Conservation (phyloP, 2,329 filamentous ascomycete genomes). For the Zarea fungicola region DNA sequence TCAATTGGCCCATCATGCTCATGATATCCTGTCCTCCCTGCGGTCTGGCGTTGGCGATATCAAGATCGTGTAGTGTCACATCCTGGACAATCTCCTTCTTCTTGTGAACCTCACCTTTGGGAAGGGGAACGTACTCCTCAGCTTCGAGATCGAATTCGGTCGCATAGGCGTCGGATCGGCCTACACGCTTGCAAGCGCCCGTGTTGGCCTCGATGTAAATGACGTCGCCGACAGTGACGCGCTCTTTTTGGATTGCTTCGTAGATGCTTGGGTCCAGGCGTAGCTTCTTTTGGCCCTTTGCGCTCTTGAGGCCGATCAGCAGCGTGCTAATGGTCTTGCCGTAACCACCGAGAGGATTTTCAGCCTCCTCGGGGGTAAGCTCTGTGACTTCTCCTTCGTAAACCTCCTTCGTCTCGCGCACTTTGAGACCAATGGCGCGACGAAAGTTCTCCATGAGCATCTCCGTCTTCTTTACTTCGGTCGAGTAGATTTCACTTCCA, state of each 20-base stretch:
- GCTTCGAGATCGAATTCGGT: slow-evolving; percentile 98
- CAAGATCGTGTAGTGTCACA: slow-evolving; percentile 92
- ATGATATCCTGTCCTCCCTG: slow-evolving; percentile 99
- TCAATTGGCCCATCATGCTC: slow-evolving; percentile 99
- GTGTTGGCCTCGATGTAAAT: slow-evolving; percentile 99
- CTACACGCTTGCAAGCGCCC: slow-evolving; percentile 94
- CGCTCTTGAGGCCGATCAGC: slow-evolving; percentile 89
- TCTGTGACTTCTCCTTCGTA: slow-evolving; percentile 99
- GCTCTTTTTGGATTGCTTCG: slow-evolving; percentile 97
- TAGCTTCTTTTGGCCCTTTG: slow-evolving; percentile 95
- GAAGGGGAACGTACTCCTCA: slow-evolving; percentile 97
- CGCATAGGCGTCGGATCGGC: slow-evolving; percentile 91
- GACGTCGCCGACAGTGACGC: slow-evolving; percentile 92
- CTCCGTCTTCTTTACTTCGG: slow-evolving; percentile 99
- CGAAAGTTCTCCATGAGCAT: slow-evolving; percentile 99
- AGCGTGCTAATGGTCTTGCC: slow-evolving; percentile 96
- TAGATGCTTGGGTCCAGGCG: slow-evolving; percentile 96
- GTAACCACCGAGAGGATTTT: slow-evolving; percentile 95
- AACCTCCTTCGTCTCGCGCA: slow-evolving; percentile 97
- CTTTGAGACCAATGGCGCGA: slow-evolving; percentile 90
- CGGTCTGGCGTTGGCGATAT: slow-evolving; percentile 90
- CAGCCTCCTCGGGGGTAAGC: slow-evolving; percentile 93
- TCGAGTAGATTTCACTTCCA: slow-evolving; percentile 94
- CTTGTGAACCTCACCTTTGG: slow-evolving; percentile 98
- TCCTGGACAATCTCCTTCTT: slow-evolving; percentile 99